Evolutionary conservation across 331 rosid species (phyloP), one percentile per base, ranked within the genome.

Genomic region (Telfairia occidentalis): DNA sequence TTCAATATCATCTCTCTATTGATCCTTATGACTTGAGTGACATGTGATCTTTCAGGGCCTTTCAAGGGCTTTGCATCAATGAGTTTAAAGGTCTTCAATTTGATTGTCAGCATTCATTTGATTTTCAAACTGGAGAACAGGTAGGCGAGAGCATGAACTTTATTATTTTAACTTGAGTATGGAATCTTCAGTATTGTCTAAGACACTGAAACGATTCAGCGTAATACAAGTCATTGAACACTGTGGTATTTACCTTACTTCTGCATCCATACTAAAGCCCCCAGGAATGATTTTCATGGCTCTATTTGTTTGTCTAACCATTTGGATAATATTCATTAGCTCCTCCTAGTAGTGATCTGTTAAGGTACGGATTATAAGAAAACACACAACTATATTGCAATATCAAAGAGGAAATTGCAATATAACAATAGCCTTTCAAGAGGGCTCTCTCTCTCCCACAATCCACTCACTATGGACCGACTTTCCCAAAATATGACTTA

Each of bases 11-110:
- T 48, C 61, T n/a, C 30, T 53, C 50, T 21, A 23, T 26, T 23
- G 2, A 38, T 73, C 66, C 80, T 70, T 18, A 81, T 72, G 63
- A 74, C 21, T 30, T 24, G 12, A 30, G 28, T 54, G 57, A 12
- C 77, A 54, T 81, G 82, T 71, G 80, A 45, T 42, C 76, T 83
- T 90, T 79, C 96, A 94, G 97, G 98, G 96, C 96, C 32, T 94
- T 91, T 79, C 97, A 94, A 76, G 98, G 96, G 80, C 92, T 94
- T 78, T 90, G 96, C 89, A 78, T 90, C 85, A 94, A 91, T 54
- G 98, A 94, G 79, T 89, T 94, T 78, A 82, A 81, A 8, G 96
- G 95, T 71, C 97, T 91, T 81, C 85, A 91, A 77, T 94, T 94
- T 81, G 97, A 94, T 71, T 96, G 92, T 82, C 97, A 88, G 73